A percentile compares a stretch with the other conserved stretches of the same genome.
These are phyloP conservation scores for Wickerhamiella azyma DNA, from an alignment of 805 yeast genomes.

Conservation along the genomic window DNA sequence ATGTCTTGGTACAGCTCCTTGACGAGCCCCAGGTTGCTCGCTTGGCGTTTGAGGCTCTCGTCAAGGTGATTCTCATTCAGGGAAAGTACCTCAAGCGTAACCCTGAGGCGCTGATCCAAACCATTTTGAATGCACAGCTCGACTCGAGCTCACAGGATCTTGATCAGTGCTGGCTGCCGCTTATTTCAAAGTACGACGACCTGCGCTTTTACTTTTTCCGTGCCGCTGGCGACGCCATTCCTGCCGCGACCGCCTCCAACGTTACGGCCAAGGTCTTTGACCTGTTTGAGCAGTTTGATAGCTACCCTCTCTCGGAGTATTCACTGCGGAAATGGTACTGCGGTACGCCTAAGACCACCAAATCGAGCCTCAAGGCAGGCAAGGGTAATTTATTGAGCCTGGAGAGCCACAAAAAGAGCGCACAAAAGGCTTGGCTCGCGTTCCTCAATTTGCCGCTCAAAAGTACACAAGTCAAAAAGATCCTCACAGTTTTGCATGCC, in stretches of 20 bases:
- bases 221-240: conserved; percentile 32
- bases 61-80: conserved; percentile 35
- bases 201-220: conserved; percentile 60
- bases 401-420: conserved; percentile 35
- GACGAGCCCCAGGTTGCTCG: neutral
- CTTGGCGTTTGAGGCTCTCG: conserved; percentile 37
- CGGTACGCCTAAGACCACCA: conserved; percentile 15
- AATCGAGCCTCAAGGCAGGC: conserved; percentile 24
- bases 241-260: conserved; percentile 19
- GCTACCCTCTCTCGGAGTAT: conserved; percentile 18
- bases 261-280: conserved; percentile 13
- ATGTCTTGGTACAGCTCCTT: neutral
- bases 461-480: conserved; percentile 48
- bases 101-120: conserved; percentile 40
- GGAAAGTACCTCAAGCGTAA: conserved; percentile 39
- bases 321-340: conserved; percentile 14
- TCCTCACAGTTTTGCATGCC: conserved; percentile 62
- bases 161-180: conserved; percentile 7
- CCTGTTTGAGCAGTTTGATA: conserved; percentile 13
- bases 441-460: conserved; percentile 37
- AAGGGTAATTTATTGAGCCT: conserved; percentile 26
- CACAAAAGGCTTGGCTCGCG: conserved; percentile 37
- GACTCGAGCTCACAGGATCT: conserved; percentile 28
- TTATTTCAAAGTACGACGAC: conserved; percentile 46
- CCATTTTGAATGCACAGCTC: conserved; percentile 28